phyloP scores from a whole-genome alignment of 345 rosid genomes.

The Hibiscus mutabilis region DNA sequence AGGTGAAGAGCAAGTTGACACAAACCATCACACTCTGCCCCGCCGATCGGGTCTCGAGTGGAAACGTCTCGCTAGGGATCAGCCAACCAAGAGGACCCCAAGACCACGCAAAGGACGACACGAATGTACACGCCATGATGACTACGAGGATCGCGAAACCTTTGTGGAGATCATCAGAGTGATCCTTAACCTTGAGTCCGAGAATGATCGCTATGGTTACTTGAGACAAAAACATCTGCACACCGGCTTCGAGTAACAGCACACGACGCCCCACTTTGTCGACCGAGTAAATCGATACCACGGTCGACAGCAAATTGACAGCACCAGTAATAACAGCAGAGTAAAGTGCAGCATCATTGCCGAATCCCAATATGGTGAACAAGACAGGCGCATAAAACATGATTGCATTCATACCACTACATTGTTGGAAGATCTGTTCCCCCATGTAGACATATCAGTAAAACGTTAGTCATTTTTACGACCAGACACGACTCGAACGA shows the following conservation, averaged over 20 bases:
- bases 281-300: conserved; percentile 77
- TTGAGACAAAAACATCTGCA: conserved; percentile 90
- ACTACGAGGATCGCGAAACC: conserved; percentile 57
- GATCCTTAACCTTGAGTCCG: conserved; percentile 68
- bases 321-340: conserved; percentile 91
- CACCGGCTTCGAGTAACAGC: conserved; percentile 78
- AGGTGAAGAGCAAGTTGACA: conserved; percentile 83
- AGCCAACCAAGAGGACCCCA: conserved; percentile 99
- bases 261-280: conserved; percentile 79
- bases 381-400: conserved; percentile 96
- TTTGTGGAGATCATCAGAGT: conserved; percentile 37
- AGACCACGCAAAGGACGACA: conserved; percentile 91
- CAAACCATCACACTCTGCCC: conserved; percentile 92
- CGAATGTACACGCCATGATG: conserved; percentile 70
- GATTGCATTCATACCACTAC: conserved; percentile 89
- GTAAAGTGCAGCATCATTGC: conserved; percentile 70
- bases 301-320: conserved; percentile 72
- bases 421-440: conserved; percentile 80
- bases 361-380: conserved; percentile 72
- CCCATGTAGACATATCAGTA: neutral
- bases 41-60: conserved; percentile 84
- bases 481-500: neutral
- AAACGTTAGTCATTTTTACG: too few relatives aligned
- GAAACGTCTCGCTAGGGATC: conserved; percentile 90
- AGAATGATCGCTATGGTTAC: conserved; percentile 59